These are phyloP conservation scores for Cytospora schulzeri DNA, from an alignment of 2,329 filamentous ascomycete species.

Conservation along the genomic window DNA sequence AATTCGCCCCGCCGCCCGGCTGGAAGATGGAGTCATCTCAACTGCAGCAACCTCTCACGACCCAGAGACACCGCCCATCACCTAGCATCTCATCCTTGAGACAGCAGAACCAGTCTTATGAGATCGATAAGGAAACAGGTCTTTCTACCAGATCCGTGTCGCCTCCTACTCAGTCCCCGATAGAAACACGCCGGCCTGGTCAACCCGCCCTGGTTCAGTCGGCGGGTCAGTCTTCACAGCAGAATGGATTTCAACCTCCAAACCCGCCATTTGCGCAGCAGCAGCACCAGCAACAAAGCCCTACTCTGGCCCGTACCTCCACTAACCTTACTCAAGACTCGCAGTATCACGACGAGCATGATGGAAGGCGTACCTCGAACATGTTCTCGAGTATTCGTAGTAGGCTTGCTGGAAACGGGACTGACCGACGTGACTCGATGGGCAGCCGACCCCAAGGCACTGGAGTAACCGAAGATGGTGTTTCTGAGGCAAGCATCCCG, in stretches of 20 bases:
- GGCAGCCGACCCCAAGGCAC: slow-evolving; percentile 28
- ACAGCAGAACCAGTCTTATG: slow-evolving; percentile 40
- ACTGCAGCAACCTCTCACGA: slow-evolving; percentile 52
- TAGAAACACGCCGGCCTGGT: slow-evolving; percentile 27
- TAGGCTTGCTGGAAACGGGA: slow-evolving; percentile 41
- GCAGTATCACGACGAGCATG: slow-evolving; percentile 39
- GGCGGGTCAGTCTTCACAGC: slow-evolving; percentile 18
- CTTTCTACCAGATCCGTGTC: slow-evolving; percentile 27
- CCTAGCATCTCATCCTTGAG: slow-evolving; percentile 33
- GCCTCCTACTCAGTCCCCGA: slow-evolving; percentile 28
- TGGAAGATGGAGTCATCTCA: slow-evolving; percentile 61
- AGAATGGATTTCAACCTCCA: slow-evolving; percentile 29
- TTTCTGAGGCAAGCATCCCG: slow-evolving; percentile 45
- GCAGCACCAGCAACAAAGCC: slow-evolving; percentile 25
- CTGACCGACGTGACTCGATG: slow-evolving; percentile 37
- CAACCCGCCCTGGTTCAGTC: slow-evolving; percentile 21
- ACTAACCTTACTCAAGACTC: slow-evolving; percentile 30
- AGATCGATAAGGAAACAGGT: slow-evolving; percentile 57
- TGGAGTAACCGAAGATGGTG: slow-evolving; percentile 41
- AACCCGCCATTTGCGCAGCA: slow-evolving; percentile 27
- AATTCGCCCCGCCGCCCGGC: slow-evolving; percentile 45
- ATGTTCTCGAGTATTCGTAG: slow-evolving; percentile 57
- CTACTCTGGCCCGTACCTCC: slow-evolving; percentile 22
- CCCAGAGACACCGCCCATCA: slow-evolving; percentile 40
- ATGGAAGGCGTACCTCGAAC: slow-evolving; percentile 43